phyloP scores from a whole-genome alignment of 225 moss, liverwort and hornwort species.

The Marchantia paleacea region DNA sequence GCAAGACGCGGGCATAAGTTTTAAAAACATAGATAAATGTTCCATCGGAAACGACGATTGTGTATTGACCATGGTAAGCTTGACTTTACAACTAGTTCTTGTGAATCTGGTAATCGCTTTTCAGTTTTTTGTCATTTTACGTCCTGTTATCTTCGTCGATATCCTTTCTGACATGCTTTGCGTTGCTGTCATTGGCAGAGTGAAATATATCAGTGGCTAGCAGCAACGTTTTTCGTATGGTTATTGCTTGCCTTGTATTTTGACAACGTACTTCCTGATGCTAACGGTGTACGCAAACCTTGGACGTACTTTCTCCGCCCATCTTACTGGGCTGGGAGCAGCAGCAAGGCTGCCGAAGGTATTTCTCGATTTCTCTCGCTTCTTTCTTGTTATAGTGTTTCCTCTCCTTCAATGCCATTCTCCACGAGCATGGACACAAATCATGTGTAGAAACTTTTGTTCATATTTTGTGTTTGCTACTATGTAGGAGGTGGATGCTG shows the following conservation, averaged over 20 bases:
- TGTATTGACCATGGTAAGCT: conserved; percentile 68
- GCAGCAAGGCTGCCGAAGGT: conserved; percentile 34
- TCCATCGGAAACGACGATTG: conserved; percentile 65
- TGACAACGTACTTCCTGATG: conserved; percentile 92
- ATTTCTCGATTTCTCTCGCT: neutral
- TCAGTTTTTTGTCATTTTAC: neutral
- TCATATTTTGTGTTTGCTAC: neutral
- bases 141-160: neutral
- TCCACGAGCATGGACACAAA: neutral
- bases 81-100: neutral
- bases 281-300: conserved; percentile 90
- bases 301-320: conserved; percentile 83
- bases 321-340: conserved; percentile 80
- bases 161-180: conserved; percentile 14
- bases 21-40: conserved; percentile 61
- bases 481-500: conserved; percentile 73
- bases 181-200: conserved; percentile 36
- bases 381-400: neutral
- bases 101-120: neutral
- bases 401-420: neutral
- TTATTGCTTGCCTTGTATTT: conserved; percentile 76
- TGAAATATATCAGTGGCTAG: conserved; percentile 62
- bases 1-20: conserved; percentile 78
- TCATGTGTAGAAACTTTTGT: neutral
- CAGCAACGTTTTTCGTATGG: conserved; percentile 68